A percentile compares a stretch with the other conserved stretches of the same genome.
Evolutionary conservation across 2,329 filamentous ascomycete species (phyloP).

Genomic region (Beauveria asiatica): DNA sequence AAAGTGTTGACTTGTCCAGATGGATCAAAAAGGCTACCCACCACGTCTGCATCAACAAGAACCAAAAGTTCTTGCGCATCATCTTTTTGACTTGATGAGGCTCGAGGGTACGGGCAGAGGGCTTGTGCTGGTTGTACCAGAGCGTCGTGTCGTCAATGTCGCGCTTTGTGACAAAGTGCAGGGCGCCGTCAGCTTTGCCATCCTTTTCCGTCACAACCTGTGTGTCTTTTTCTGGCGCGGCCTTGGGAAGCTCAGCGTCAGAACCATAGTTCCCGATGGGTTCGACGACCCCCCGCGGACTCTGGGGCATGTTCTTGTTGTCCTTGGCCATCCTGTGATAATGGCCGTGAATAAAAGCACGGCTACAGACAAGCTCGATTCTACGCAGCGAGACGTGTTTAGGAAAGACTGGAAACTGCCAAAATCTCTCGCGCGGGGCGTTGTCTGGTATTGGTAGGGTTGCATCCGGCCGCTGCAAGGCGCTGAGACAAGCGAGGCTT

Average conservation of each 20-base stretch:
- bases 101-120: slow-evolving; percentile 11
- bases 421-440: background rate
- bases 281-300: background rate
- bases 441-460: background rate
- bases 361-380: background rate
- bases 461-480: background rate
- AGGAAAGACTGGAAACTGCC: background rate
- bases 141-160: slow-evolving; percentile 18
- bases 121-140: slow-evolving; percentile 18
- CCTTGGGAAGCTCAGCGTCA: background rate
- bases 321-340: background rate
- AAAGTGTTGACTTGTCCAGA: slow-evolving; percentile 19
- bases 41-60: slow-evolving; percentile 17
- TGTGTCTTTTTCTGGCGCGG: background rate
- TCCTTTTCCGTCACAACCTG: background rate
- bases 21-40: slow-evolving; percentile 19
- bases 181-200: background rate
- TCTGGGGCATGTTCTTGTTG: background rate
- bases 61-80: slow-evolving; percentile 19
- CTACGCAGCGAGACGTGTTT: background rate
- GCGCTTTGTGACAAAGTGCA: slow-evolving; percentile 12
- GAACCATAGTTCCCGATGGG: background rate
- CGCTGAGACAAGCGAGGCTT: background rate
- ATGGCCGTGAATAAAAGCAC: background rate
- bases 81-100: slow-evolving; percentile 9